Percentiles rank a stretch among this genome's conserved stretches.
phyloP scores from a whole-genome alignment of 2,329 filamentous ascomycete genomes.

The Ophiostoma sp. region DNA sequence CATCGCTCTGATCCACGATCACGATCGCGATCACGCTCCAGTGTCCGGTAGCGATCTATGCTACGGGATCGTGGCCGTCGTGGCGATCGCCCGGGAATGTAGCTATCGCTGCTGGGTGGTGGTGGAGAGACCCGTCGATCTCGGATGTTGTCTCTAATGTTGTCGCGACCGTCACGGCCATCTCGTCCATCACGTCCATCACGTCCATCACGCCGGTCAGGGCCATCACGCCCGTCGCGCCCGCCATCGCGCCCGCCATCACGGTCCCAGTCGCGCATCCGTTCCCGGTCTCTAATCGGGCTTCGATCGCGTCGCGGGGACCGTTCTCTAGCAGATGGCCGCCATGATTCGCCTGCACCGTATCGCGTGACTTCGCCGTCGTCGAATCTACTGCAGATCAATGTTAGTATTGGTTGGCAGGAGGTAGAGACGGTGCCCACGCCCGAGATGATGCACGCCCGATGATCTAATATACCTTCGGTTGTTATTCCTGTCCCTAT shows the following conservation, averaged over 20 bases:
- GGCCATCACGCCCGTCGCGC: slow-evolving; percentile 38
- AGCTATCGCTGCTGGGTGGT: slow-evolving; percentile 42
- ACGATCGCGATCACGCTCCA: slow-evolving; percentile 37
- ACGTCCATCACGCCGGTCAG: slow-evolving; percentile 19
- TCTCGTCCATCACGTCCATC: background rate
- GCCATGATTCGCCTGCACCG: slow-evolving; percentile 62
- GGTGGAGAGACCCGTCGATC: slow-evolving; percentile 40
- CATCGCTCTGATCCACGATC: slow-evolving; percentile 35
- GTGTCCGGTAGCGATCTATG: slow-evolving; percentile 42
- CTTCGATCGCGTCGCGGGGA: slow-evolving; percentile 45
- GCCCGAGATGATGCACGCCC: background rate
- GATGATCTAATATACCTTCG: slow-evolving; percentile 18
- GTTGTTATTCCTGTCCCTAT: slow-evolving; percentile 25
- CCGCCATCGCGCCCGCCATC: slow-evolving; percentile 34
- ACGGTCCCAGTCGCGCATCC: slow-evolving; percentile 37
- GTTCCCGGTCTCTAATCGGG: slow-evolving; percentile 35
- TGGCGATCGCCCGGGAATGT: slow-evolving; percentile 45
- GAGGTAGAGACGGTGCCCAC: background rate
- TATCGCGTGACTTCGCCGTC: slow-evolving; percentile 64
- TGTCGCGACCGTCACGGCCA: slow-evolving; percentile 38
- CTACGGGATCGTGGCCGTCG: slow-evolving; percentile 45
- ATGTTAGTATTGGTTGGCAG: background rate
- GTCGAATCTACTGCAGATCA: slow-evolving; percentile 49
- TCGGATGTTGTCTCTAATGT: slow-evolving; percentile 34
- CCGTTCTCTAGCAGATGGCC: slow-evolving; percentile 41